Evolutionary conservation across 2,329 filamentous ascomycete species (phyloP).

Genomic region (Talaromyces albobiverticillius): DNA sequence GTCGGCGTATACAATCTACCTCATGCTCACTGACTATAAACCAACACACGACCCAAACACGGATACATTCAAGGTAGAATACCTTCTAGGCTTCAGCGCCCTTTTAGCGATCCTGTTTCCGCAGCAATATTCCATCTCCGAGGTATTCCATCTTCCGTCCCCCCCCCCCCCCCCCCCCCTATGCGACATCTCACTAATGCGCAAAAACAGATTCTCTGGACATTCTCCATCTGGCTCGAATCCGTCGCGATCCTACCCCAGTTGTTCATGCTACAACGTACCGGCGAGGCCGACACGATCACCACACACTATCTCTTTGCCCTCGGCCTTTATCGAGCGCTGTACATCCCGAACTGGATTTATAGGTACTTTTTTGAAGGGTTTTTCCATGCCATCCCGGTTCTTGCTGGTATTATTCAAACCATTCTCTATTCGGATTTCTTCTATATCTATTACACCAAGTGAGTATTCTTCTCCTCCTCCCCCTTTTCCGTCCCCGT

Average conservation of each 20-base stretch:
- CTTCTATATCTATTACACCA: conserved; percentile 99
- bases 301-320: conserved; percentile 98
- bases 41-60: conserved; percentile 95
- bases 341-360: conserved; percentile 99
- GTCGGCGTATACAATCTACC: conserved; percentile 91
- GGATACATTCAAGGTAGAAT: conserved; percentile 96
- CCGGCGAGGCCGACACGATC: conserved; percentile 98
- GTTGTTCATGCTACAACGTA: conserved; percentile 96
- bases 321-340: conserved; percentile 80
- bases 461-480: conserved; percentile 53
- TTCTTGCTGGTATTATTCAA: conserved; percentile 86
- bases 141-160: conserved; percentile 46
- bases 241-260: conserved; percentile 94
- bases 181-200: background rate
- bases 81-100: conserved; percentile 78
- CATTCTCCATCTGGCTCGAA: conserved; percentile 98
- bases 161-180: too few relatives aligned
- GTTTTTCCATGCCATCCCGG: conserved; percentile 81
- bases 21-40: conserved; percentile 97
- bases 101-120: conserved; percentile 79
- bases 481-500: background rate
- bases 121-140: conserved; percentile 74
- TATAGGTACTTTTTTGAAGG: conserved; percentile 80
- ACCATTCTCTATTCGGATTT: conserved; percentile 97
- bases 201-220: conserved; percentile 74